phyloP scores from a whole-genome alignment of 2,329 filamentous ascomycete genomes.

The Trichoderma pleuroti region DNA sequence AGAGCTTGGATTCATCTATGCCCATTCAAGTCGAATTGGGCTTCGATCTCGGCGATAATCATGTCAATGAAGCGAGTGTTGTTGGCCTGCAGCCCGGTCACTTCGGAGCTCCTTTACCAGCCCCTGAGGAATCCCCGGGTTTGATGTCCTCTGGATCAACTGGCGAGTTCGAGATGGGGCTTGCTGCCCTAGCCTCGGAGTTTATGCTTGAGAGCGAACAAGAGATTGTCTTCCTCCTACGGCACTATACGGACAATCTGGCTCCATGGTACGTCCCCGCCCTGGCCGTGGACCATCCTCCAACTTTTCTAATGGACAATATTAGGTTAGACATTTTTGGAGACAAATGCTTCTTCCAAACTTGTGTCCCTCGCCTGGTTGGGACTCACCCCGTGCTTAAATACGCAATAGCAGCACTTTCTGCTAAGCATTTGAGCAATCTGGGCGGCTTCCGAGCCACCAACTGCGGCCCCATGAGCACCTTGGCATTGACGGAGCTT shows the following conservation, averaged over 20 bases:
- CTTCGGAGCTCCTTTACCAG: neutral
- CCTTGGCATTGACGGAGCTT: constrained; percentile 1
- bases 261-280: neutral
- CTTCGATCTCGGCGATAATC: neutral
- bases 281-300: neutral
- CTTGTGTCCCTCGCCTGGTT: neutral
- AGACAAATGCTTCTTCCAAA: constrained; percentile 4
- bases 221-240: constrained; percentile 12
- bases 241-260: constrained; percentile 5
- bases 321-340: neutral
- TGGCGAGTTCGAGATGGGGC: neutral
- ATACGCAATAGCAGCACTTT: neutral
- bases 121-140: neutral
- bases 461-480: neutral
- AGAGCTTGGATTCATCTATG: neutral
- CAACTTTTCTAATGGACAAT: neutral
- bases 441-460: neutral
- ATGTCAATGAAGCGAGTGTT: neutral
- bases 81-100: neutral
- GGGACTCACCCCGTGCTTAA: neutral
- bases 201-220: constrained; percentile 10
- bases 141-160: neutral
- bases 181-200: constrained; percentile 3
- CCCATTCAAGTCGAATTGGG: neutral
- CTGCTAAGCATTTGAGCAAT: constrained; percentile 2